Evolutionary conservation across 352 stramenopile species (phyloP).

Genomic region (Pythium aphanidermatum): DNA sequence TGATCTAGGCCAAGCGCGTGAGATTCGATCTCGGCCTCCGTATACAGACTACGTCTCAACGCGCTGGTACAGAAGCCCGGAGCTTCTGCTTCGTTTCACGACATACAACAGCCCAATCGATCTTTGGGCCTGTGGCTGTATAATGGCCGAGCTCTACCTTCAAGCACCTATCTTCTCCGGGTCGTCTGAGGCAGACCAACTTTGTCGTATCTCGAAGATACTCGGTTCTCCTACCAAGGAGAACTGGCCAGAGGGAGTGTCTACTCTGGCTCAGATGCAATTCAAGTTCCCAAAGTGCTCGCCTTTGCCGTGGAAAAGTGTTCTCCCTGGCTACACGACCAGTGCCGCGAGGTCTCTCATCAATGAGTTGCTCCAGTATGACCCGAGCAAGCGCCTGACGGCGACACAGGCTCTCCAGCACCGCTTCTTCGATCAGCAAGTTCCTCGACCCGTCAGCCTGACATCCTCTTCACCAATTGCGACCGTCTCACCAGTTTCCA

Average conservation of each 20-base stretch:
- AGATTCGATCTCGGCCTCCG: constrained; percentile 62
- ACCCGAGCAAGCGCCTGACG: constrained; percentile 84
- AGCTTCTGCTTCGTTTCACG: constrained; percentile 52
- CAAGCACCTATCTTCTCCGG: constrained; percentile 76
- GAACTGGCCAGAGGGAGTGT: constrained; percentile 89
- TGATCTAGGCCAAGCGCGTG: constrained; percentile 62
- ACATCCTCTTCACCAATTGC: not conserved
- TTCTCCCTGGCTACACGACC: constrained; percentile 65
- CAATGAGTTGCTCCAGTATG: constrained; percentile 87
- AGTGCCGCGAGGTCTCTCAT: constrained; percentile 78
- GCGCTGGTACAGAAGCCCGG: constrained; percentile 73
- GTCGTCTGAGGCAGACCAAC: constrained; percentile 92
- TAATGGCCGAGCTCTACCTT: constrained; percentile 73
- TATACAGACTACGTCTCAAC: constrained; percentile 77
- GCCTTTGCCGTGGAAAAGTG: constrained; percentile 50
- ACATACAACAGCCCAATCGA: constrained; percentile 81
- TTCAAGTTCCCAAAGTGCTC: constrained; percentile 90
- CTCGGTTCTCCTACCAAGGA: constrained; percentile 85
- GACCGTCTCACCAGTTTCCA: not conserved
- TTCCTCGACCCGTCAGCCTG: constrained; percentile 37
- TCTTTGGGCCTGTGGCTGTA: constrained; percentile 79
- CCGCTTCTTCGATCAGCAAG: constrained; percentile 85
- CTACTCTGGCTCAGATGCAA: constrained; percentile 85
- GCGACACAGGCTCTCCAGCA: constrained; percentile 90
- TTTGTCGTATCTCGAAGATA: constrained; percentile 94